Evolutionary conservation across 176 grass and related monocot species (phyloP).

Genomic region (Carex cristatella): DNA sequence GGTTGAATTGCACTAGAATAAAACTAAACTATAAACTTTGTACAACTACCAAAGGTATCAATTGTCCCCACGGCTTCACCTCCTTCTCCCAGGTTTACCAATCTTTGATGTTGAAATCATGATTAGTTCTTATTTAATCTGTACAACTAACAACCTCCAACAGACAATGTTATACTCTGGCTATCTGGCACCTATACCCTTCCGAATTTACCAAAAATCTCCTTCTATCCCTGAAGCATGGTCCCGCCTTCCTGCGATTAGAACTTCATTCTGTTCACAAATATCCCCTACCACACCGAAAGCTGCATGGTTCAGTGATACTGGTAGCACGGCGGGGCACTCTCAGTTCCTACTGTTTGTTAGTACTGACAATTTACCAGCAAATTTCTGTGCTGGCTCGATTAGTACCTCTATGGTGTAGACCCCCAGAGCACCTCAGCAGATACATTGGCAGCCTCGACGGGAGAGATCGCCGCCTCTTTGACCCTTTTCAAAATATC

Average conservation of each 20-base stretch:
- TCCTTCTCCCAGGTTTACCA: background rate
- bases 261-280: background rate
- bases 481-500: constrained; percentile 59
- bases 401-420: constrained; percentile 36
- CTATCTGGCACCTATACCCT: constrained; percentile 4
- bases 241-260: background rate
- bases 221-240: background rate
- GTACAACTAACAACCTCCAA: background rate
- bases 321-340: background rate
- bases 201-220: constrained; percentile 11
- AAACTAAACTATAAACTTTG: constrained; percentile 15
- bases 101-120: constrained; percentile 7
- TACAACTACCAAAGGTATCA: constrained; percentile 8
- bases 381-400: background rate
- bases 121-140: constrained; percentile 5
- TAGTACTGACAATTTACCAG: background rate
- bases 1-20: background rate
- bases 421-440: constrained; percentile 80
- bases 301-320: background rate
- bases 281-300: background rate
- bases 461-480: constrained; percentile 49
- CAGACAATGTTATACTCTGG: background rate
- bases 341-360: background rate
- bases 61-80: constrained; percentile 2
- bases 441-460: constrained; percentile 51